These are phyloP conservation scores for Wickerhamomyces queroliae DNA, from an alignment of 805 yeast genomes.

Conservation along the genomic window DNA sequence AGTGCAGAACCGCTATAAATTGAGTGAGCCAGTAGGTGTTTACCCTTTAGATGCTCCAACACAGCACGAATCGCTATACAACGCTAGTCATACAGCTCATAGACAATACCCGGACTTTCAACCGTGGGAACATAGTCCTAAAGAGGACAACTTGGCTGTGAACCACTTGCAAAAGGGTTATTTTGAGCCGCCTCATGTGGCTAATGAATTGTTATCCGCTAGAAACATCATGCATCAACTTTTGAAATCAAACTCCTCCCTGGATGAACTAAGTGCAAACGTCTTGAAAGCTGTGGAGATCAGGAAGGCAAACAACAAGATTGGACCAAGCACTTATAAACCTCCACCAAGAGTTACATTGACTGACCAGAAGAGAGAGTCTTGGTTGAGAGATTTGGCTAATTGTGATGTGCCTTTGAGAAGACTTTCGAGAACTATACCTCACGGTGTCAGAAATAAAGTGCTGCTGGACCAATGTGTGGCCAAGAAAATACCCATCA, in stretches of 20 bases:
- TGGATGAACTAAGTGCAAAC: constrained; percentile 44
- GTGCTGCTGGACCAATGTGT: constrained; percentile 70
- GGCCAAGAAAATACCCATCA: constrained; percentile 58
- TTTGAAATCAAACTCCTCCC: constrained; percentile 23
- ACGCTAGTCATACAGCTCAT: constrained; percentile 2
- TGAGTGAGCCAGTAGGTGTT: constrained; percentile 27
- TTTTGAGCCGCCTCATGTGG: constrained; percentile 54
- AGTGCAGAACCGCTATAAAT: constrained; percentile 24
- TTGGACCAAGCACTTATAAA: constrained; percentile 50
- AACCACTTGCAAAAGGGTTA: constrained; percentile 65
- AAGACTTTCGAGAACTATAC: constrained; percentile 70
- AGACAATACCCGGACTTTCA: constrained; percentile 59
- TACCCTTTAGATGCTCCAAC: constrained; percentile 23
- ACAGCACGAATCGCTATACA: constrained; percentile 8
- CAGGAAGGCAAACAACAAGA: constrained; percentile 38
- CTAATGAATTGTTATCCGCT: constrained; percentile 67
- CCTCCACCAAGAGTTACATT: constrained; percentile 89
- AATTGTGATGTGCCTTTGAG: constrained; percentile 59
- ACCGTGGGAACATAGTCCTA: constrained; percentile 60
- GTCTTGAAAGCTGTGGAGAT: constrained; percentile 42
- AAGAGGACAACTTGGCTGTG: constrained; percentile 49
- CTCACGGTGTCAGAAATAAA: constrained; percentile 83
- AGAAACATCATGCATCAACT: constrained; percentile 42
- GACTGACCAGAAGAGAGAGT: constrained; percentile 78
- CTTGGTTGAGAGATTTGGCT: constrained; percentile 82